Base-by-base conservation (phyloP, 371 early-diverging fungal genomes). In the Apophysomyces trapeziformis region DNA sequence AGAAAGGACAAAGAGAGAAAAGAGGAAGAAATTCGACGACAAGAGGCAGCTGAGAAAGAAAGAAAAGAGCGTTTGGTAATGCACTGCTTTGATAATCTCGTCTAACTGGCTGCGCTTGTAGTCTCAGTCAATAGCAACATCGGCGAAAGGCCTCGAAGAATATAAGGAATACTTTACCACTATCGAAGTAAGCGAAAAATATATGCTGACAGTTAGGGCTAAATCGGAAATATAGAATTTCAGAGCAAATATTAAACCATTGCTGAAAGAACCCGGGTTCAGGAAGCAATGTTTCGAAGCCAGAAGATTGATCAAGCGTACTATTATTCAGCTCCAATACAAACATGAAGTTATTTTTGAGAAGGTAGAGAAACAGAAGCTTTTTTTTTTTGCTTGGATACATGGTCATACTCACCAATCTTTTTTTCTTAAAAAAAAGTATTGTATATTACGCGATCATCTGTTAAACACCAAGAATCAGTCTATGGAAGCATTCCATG, bases 401-500 rank as follows among this genome's bases (percentile, higher is more conserved):
- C 2, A 26, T 26, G 32, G 32, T 26, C 32, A 26, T 26, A 43
- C 67, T 13, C 12, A 32, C 11, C 13, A 60, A 13, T 64, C 62
- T 41, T 60, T 62, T 13, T 13, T 44, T 9, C 61, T 60, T 32
- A 41, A 41, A 41, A 11, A 41, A 11, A 13, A 37, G 83, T 76
- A 7, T 66, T 73, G 36, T 54, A 68, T 3, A 68, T 89, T 32
- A 87, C 78, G 87, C 50, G 68, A 92, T 32, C 61, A 76, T 35
- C 66, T 84, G 6, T 75, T 88, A 58, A 76, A 76, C 2, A 75
- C 83, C 1, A 74, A 74, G 56, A 58, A 63, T 50, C 70, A 71
- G 21, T 80, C 83, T 2, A 67, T 77, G 5, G 83, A 79, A 11
- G 80, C 82, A 2, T 88, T 79, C 65, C 75, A 78, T 58, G 76